Evolutionary conservation across 129 eudicot species (phyloP).

Genomic region (Logfia minima): DNA sequence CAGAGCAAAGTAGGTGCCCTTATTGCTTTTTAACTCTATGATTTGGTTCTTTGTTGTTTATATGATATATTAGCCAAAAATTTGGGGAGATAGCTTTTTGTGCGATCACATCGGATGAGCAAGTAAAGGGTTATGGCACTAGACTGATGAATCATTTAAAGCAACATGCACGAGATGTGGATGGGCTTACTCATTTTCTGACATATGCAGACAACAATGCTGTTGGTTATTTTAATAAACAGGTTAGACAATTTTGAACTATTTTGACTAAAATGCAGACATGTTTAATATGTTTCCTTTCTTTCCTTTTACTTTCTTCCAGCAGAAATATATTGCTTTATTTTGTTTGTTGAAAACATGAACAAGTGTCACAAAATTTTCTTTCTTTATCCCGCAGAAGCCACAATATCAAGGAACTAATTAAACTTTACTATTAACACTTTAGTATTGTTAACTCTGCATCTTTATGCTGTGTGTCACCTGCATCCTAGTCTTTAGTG

Average conservation of each 20-base stretch:
- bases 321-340: neutral
- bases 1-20: slow-evolving; percentile 8
- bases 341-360: neutral
- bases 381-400: neutral
- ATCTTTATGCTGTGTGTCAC: neutral
- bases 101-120: slow-evolving; percentile 96
- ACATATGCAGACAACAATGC: slow-evolving; percentile 98
- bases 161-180: slow-evolving; percentile 92
- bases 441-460: neutral
- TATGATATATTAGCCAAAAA: slow-evolving; percentile 61
- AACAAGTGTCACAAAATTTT: neutral
- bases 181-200: slow-evolving; percentile 94
- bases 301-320: neutral
- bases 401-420: neutral
- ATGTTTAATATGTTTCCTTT: slow-evolving; percentile 10
- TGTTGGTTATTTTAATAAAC: slow-evolving; percentile 97
- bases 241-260: slow-evolving; percentile 48
- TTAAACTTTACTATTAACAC: neutral
- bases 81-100: slow-evolving; percentile 99
- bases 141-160: slow-evolving; percentile 94
- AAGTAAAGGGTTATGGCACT: slow-evolving; percentile 98
- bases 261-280: slow-evolving; percentile 5
- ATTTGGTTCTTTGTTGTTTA: slow-evolving; percentile 19
- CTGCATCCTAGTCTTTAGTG: slow-evolving; percentile 15
- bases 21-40: slow-evolving; percentile 6